A percentile compares a stretch with the other conserved stretches of the same genome.
Evolutionary conservation across 148 eudicot genomes (phyloP).

Genomic region (Dianthus caryophyllus): DNA sequence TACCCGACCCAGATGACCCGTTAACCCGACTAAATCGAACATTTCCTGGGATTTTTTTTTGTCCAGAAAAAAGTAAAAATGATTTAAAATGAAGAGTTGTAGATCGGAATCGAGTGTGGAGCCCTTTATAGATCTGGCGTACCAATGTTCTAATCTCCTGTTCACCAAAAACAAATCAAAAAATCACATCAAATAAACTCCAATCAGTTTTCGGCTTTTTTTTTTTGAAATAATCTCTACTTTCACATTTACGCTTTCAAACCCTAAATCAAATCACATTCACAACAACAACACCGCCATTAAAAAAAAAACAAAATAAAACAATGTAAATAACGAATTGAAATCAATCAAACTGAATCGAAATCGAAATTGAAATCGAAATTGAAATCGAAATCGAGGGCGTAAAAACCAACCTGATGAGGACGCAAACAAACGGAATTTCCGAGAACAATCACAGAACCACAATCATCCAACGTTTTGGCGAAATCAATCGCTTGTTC

Average conservation of each 20-base stretch:
- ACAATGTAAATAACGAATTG: background rate
- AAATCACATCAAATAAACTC: slow-evolving; percentile 29
- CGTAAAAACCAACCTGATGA: slow-evolving; percentile 60
- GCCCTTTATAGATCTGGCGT: slow-evolving; percentile 45
- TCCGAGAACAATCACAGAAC: slow-evolving; percentile 75
- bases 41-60: too few relatives aligned
- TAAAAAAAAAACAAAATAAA: too few relatives aligned
- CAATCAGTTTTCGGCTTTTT: slow-evolving; percentile 51
- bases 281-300: background rate
- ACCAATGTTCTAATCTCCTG: slow-evolving; percentile 67
- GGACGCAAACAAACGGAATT: slow-evolving; percentile 72
- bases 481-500: slow-evolving; percentile 54
- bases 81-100: background rate
- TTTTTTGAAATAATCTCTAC: background rate
- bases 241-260: background rate
- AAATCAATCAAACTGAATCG: background rate
- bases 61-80: slow-evolving; percentile 17
- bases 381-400: background rate
- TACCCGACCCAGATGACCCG: too few relatives aligned
- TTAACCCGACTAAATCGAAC: too few relatives aligned
- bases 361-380: background rate
- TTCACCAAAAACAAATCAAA: slow-evolving; percentile 25
- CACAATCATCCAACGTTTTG: slow-evolving; percentile 64
- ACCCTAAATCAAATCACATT: background rate
- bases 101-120: slow-evolving; percentile 24